A percentile compares a stretch with the other conserved stretches of the same genome.
These are phyloP conservation scores for Sambucus nigra DNA, from an alignment of 129 eudicot genomes.

Conservation along the genomic window DNA sequence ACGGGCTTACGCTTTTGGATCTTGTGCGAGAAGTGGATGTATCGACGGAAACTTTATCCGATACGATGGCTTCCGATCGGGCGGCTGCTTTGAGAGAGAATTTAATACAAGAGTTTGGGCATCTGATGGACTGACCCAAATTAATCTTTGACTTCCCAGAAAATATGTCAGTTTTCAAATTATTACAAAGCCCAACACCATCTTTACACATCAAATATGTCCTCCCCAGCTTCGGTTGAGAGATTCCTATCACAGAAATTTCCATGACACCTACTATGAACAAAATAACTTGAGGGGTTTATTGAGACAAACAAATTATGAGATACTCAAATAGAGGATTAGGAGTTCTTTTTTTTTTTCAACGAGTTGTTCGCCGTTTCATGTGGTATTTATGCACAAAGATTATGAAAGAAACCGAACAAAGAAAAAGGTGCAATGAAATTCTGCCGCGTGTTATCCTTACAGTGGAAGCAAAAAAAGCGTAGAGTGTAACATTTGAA, in stretches of 20 bases:
- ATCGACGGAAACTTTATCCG: constrained; percentile 14
- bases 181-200: constrained; percentile 16
- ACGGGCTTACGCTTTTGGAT: constrained; percentile 34
- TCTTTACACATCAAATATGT: constrained; percentile 6
- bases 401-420: too few species aligned
- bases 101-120: constrained; percentile 11
- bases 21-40: neutral
- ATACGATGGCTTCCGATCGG: constrained; percentile 7
- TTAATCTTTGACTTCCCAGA: constrained; percentile 17
- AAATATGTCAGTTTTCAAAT: constrained; percentile 8
- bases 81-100: constrained; percentile 21
- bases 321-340: too few species aligned
- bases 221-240: constrained; percentile 19
- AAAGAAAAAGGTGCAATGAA: too few species aligned
- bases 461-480: too few species aligned
- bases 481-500: too few species aligned
- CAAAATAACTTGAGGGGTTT: too few species aligned
- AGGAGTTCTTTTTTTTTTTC: too few species aligned
- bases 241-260: constrained; percentile 28
- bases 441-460: too few species aligned
- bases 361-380: too few species aligned
- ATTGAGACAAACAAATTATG: too few species aligned
- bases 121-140: constrained; percentile 1
- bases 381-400: too few species aligned
- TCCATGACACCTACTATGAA: too few species aligned